A percentile compares a stretch with the other conserved stretches of the same genome.
Evolutionary conservation across 2,329 filamentous ascomycete genomes (phyloP).

Genomic region (Drechslera avenae): DNA sequence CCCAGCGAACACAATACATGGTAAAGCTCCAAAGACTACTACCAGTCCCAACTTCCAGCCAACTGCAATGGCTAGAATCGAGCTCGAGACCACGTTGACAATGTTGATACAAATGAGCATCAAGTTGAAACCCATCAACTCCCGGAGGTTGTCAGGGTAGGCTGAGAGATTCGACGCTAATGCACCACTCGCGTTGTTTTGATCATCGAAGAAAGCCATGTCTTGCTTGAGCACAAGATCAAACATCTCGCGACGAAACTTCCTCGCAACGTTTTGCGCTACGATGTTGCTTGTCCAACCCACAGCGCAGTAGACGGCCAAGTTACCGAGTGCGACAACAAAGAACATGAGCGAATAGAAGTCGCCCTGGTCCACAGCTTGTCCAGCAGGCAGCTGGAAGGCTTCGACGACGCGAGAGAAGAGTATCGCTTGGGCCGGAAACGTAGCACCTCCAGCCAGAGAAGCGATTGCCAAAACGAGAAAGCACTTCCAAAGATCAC

Average conservation of each 20-base stretch:
- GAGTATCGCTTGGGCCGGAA: constrained; percentile 56
- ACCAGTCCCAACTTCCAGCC: constrained; percentile 86
- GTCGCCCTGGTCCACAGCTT: constrained; percentile 51
- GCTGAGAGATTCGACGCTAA: constrained; percentile 68
- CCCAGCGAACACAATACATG: constrained; percentile 58
- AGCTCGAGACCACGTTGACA: constrained; percentile 78
- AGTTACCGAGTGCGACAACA: constrained; percentile 56
- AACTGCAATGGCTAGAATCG: constrained; percentile 71
- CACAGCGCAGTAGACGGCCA: constrained; percentile 53
- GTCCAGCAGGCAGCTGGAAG: constrained; percentile 51
- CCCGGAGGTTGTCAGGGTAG: constrained; percentile 85
- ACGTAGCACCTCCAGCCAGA: constrained; percentile 49
- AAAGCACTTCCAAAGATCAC: constrained; percentile 47
- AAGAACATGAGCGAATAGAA: constrained; percentile 64
- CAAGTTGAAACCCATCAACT: constrained; percentile 84
- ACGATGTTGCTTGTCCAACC: constrained; percentile 55
- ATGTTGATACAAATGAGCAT: constrained; percentile 81
- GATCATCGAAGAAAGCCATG: constrained; percentile 86
- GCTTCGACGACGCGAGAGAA: constrained; percentile 57
- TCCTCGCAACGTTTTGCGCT: constrained; percentile 46
- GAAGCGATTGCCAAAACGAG: constrained; percentile 36
- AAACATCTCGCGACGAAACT: constrained; percentile 65
- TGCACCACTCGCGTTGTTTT: constrained; percentile 87
- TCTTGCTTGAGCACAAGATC: constrained; percentile 89
- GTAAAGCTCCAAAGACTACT: constrained; percentile 68